phyloP scores from a whole-genome alignment of 495 filamentous ascomycete species.

The Penicillium salamii region DNA sequence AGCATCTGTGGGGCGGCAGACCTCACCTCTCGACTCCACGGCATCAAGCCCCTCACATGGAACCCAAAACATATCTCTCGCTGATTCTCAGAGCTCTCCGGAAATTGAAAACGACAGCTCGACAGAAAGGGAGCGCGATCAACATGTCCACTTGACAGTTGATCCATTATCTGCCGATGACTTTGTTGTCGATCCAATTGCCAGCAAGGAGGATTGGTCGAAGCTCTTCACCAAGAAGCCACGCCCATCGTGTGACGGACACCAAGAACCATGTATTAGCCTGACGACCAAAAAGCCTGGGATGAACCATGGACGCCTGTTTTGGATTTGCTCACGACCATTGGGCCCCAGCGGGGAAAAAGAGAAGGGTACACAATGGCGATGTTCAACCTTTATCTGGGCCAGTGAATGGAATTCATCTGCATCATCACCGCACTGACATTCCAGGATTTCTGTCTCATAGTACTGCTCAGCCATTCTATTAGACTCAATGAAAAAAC shows the following conservation, averaged over 20 bases:
- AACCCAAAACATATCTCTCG: neutral
- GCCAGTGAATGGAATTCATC: slow-evolving; percentile 71
- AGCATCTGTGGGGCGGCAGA: neutral
- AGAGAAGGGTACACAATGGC: slow-evolving; percentile 78
- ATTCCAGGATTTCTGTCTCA: too few species aligned
- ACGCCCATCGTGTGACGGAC: slow-evolving; percentile 74
- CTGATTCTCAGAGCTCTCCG: neutral
- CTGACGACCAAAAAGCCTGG: slow-evolving; percentile 83
- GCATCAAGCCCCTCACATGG: neutral
- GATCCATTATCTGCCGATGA: slow-evolving; percentile 17
- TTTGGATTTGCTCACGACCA: slow-evolving; percentile 83
- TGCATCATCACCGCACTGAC: too few species aligned
- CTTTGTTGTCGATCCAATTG: slow-evolving; percentile 63
- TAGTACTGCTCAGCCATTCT: too few species aligned
- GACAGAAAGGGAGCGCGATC: neutral
- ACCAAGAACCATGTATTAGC: slow-evolving; percentile 80
- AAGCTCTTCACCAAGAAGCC: slow-evolving; percentile 76
- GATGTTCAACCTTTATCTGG: slow-evolving; percentile 89
- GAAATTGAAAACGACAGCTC: neutral
- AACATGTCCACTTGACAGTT: too few species aligned
- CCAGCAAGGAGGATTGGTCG: slow-evolving; percentile 78
- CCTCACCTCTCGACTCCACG: neutral
- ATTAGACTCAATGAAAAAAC: too few species aligned
- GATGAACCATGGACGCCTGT: slow-evolving; percentile 75
- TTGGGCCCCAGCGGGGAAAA: slow-evolving; percentile 80